Evolutionary conservation across 1,284 basidiomycete species (phyloP), one percentile per base, ranked within the genome.

Genomic region (Boletus coffeatus): DNA sequence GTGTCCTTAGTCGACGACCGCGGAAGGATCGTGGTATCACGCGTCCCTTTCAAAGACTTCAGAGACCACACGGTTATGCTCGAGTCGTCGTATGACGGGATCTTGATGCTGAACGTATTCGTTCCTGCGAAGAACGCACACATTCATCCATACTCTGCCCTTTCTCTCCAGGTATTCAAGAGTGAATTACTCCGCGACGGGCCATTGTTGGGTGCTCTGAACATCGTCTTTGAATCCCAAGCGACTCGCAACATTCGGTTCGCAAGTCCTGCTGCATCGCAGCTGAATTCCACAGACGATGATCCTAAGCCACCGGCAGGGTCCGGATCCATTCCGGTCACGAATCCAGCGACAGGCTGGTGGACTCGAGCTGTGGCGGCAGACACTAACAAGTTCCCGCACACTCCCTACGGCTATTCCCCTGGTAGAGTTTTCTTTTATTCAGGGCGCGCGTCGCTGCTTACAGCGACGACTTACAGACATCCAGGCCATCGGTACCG

Each of bases 161-260:
- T 67, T 9, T 64, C 62, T 46, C 66, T 66, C 37, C 14, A 58
- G 11, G 57, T 34, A 36, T 58, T n/a, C 4, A 58, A 58, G 25
- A n/a, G 10, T 6, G 29, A 6, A 1, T 3, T 25, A 2, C 14
- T 39, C 37, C 29, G 18, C 1, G 21, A 13, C 5, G 16, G 16
- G 4, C 39, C n/a, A 11, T 43, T 63, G 2, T 57, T 67, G 57
- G 66, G 66, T 56, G 36, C 66, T 56, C 5, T 67, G 55, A 67
- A 67, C 21, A 11, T 67, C 32, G 36, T 67, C 4, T 67, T 67
- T 29, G 66, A 67, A 8, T 58, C 60, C 2, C 60, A 62, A 13
- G 34, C 59, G 43, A 63, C 61, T 9, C 66, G 66, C n/a, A 67
- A 67, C 25, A 53, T 67, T 7, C 66, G 66, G 2, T 59, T 61